Base-by-base conservation (phyloP, 768 basidiomycete species). In the Podaxis pistillaris region DNA sequence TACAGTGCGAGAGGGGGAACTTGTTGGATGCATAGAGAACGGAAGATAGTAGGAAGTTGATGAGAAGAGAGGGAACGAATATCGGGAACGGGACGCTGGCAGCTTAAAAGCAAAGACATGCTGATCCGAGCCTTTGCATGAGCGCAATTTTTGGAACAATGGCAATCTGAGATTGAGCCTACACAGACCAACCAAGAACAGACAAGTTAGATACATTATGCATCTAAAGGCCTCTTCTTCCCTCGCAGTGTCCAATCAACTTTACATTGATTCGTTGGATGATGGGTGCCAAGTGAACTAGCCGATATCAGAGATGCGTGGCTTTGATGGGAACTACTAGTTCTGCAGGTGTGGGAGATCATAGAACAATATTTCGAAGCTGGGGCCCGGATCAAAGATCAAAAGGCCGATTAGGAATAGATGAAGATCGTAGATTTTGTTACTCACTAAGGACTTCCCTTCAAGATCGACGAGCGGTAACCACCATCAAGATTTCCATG, bases 61-160 rank as follows among this genome's bases (percentile, higher is more conserved):
- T 33, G 46, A 36, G n/a, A 5, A 6, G 52, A 30, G 19, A 24
- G 44, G 30, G 50, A 9, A 33, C 15, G 53, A 37, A 2, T 33
- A 36, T 26, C 11, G 19, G 12, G 41, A 30, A 33, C 36, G n/a
- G 28, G 13, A 30, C 22, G 17, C 24, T 26, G 37, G 33, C 11
- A 49, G 33, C 13, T 62, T 61, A 30, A 47, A 46, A 53, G 28
- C 26, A 19, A 36, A 11, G 51, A 24, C 22, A 24, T 26, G 2
- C 47, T 59, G 47, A 59, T 59, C 58, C 47, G 57, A 26, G n/a
- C n/a, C 13, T 26, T 15, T 22, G 33, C 13, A 54, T n/a, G 51
- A 53, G 28, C 17, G 36, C n/a, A 30, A 28, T 59, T 59, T 26
- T 59, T 24, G 49, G 58, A 59, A 59, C 24, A 59, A 59, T 33